phyloP scores from a whole-genome alignment of 352 stramenopile genomes.

The Phytophthora meadii region DNA sequence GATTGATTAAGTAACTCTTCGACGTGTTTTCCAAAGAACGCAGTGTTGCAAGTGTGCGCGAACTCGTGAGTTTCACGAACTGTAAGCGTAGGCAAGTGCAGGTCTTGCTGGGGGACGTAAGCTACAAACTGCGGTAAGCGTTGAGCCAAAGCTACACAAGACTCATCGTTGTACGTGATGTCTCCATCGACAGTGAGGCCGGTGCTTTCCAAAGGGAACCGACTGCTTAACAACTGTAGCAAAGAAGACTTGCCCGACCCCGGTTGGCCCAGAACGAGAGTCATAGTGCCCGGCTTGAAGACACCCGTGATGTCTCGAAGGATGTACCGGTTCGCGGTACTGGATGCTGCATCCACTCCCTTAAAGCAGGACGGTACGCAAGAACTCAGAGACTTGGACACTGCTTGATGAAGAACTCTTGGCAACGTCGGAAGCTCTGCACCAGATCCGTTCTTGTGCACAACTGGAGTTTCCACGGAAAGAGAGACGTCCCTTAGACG shows the following conservation, averaged over 20 bases:
- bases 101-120: conserved; percentile 67
- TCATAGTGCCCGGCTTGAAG: conserved; percentile 57
- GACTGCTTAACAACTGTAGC: conserved; percentile 47
- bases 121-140: conserved; percentile 48
- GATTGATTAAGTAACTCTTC: conserved; percentile 47
- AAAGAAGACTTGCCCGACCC: conserved; percentile 59
- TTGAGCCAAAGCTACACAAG: conserved; percentile 20
- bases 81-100: conserved; percentile 50
- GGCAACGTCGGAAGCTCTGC: conserved; percentile 47
- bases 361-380: conserved; percentile 14
- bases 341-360: neutral
- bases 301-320: conserved; percentile 43
- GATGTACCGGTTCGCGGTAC: conserved; percentile 34
- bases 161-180: conserved; percentile 47
- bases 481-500: conserved; percentile 46
- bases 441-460: conserved; percentile 7
- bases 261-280: conserved; percentile 51
- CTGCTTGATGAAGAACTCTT: conserved; percentile 20
- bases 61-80: conserved; percentile 91
- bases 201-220: conserved; percentile 38
- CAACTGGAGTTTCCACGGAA: conserved; percentile 21
- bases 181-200: conserved; percentile 33
- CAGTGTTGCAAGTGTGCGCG: conserved; percentile 82
- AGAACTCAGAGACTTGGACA: conserved; percentile 11
- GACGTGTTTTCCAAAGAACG: conserved; percentile 40